Evolutionary conservation across 1,139 yeast species (phyloP).

Genomic region (Candida sanyaensis): DNA sequence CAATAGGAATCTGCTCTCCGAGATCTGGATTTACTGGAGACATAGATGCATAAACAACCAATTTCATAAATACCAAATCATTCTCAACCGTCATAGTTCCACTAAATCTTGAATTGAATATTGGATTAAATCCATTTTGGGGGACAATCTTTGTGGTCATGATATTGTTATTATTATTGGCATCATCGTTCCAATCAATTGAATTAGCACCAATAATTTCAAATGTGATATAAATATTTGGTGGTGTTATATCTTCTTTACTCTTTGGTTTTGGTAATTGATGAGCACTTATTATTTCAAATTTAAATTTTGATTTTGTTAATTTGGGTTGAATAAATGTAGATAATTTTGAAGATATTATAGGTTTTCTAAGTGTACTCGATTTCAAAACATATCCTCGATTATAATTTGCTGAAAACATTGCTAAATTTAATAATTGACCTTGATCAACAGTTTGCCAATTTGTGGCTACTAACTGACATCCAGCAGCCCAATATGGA

Average conservation of each 20-base stretch:
- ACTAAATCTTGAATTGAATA: slow-evolving; percentile 63
- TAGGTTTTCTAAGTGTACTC: slow-evolving; percentile 33
- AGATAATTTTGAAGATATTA: slow-evolving; percentile 18
- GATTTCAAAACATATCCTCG: slow-evolving; percentile 86
- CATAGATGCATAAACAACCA: slow-evolving; percentile 24
- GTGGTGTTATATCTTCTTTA: slow-evolving; percentile 27
- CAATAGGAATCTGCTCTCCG: slow-evolving; percentile 46
- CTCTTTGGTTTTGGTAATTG: slow-evolving; percentile 69
- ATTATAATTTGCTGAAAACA: slow-evolving; percentile 61
- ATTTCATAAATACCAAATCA: slow-evolving; percentile 36
- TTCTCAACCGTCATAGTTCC: slow-evolving; percentile 35
- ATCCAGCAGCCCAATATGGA: slow-evolving; percentile 79
- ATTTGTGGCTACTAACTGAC: slow-evolving; percentile 93
- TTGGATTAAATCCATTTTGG: slow-evolving; percentile 83
- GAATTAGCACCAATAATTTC: slow-evolving; percentile 52
- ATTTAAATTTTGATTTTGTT: slow-evolving; percentile 20
- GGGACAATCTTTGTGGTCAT: slow-evolving; percentile 37
- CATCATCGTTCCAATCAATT: slow-evolving; percentile 23
- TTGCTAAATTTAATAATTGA: slow-evolving; percentile 84
- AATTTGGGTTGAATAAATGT: slow-evolving; percentile 4
- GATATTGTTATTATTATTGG: too few relatives aligned
- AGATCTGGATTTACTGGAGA: slow-evolving; percentile 18
- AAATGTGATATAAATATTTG: slow-evolving; percentile 60
- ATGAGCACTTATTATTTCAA: slow-evolving; percentile 78
- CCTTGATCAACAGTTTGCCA: slow-evolving; percentile 96